Base-by-base conservation (phyloP, 1,139 yeast genomes). In the Saccharomyces hybrid region DNA sequence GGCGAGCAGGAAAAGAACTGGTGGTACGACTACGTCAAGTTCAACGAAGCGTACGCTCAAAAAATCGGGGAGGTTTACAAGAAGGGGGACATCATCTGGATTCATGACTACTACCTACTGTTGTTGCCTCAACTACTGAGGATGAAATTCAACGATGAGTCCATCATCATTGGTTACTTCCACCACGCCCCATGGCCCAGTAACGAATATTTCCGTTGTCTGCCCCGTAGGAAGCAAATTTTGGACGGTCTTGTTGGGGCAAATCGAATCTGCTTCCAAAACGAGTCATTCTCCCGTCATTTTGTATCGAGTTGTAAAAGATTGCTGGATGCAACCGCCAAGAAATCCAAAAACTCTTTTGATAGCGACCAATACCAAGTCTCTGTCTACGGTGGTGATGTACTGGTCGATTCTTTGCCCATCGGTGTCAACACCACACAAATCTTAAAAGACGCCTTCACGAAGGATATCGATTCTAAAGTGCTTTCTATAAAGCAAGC, bases 151-250 rank as follows among this genome's bases (percentile, higher is more conserved):
- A 93, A 91, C 7, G 83, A 86, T 56, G 95, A 93, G 11, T 52
- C 59, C 50, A 49, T 63, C n/a, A 78, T 78, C 61, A 87, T 93
- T 61, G 96, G 95, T 5, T 81, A 88, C 57, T 91, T 83, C 70
- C 73, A 91, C 61, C 98, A 91, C 69, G 81, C 88, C 5, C 96
- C 97, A 13, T 90, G 95, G 79, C 98, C 99, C 9, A 87, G 96
- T 46, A 85, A 91, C n/a, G 99, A 93, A 71, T 89, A 90, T 69
- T 89, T 93, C 73, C 78, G 97, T 57, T 87, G 96, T 61, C 73
- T 93, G 49, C 85, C 97, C 47, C 87, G 88, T 70, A 79, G 99
- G 61, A 78, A 83, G 54, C 86, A 87, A 64, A 75, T 93, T 51
- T 75, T 93, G 57, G 96, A 89, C 65, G 98, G 99, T 26, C 79